Conservation (phyloP, 371 early-diverging fungal species). For the Syncephalastrum sp. region DNA sequence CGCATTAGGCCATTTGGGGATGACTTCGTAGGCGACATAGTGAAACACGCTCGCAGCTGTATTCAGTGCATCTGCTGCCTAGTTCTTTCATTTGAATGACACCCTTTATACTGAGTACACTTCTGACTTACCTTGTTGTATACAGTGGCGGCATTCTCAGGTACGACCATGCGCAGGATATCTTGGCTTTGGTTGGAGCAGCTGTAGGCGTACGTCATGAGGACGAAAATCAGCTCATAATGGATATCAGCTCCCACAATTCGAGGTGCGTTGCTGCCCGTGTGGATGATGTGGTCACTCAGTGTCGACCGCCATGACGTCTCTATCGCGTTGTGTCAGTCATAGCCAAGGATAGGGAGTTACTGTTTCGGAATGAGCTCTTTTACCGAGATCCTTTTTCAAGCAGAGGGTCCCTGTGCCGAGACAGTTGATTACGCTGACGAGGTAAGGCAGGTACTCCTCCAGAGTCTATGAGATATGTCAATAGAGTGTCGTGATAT, state of each 20-base stretch:
- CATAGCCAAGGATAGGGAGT: neutral
- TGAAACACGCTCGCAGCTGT: constrained; percentile 61
- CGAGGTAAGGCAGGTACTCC: constrained; percentile 62
- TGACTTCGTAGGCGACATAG: constrained; percentile 51
- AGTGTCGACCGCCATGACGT: constrained; percentile 65
- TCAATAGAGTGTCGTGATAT: constrained; percentile 2
- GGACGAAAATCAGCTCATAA: constrained; percentile 60
- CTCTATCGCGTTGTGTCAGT: constrained; percentile 29
- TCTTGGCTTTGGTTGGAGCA: constrained; percentile 41
- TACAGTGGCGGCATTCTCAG: constrained; percentile 13
- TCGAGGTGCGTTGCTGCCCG: constrained; percentile 61
- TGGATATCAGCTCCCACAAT: constrained; percentile 52
- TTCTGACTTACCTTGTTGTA: constrained; percentile 28
- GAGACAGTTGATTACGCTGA: constrained; percentile 53
- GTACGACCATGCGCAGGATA: constrained; percentile 6
- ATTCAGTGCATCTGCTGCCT: constrained; percentile 57
- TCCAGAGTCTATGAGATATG: constrained; percentile 48
- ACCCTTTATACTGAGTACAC: neutral
- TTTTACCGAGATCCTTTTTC: constrained; percentile 37
- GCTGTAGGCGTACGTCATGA: constrained; percentile 60
- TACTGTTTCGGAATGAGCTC: neutral
- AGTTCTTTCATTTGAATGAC: constrained; percentile 15
- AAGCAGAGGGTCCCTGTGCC: constrained; percentile 47
- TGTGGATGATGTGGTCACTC: constrained; percentile 49
- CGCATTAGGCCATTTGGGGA: constrained; percentile 48